These are phyloP conservation scores for Symbiodinium pilosum DNA, from an alignment of 73 alveolate genomes.

Conservation along the genomic window DNA sequence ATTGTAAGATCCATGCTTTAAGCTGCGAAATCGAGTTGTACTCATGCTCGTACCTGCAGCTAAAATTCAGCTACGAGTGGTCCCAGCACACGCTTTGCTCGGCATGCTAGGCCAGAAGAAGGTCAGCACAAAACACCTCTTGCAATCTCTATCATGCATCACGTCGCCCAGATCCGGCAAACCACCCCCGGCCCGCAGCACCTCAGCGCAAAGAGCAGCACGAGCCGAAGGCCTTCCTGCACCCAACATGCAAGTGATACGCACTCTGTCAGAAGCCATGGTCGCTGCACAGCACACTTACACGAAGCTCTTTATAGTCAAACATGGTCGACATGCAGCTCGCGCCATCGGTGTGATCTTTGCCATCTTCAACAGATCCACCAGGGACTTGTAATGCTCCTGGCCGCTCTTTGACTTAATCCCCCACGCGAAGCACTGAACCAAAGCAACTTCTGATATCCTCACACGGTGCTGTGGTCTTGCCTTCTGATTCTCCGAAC, in stretches of 20 bases:
- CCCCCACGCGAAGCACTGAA: not conserved
- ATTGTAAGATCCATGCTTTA: not conserved
- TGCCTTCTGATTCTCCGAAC: conserved; percentile 96
- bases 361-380: conserved; percentile 54
- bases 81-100: too few species aligned
- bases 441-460: not conserved
- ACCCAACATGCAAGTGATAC: too few species aligned
- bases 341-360: conserved; percentile 31
- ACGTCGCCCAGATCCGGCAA: too few species aligned
- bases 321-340: not conserved
- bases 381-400: conserved; percentile 72
- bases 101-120: too few species aligned
- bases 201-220: conserved; percentile 97
- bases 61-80: too few species aligned
- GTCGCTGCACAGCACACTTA: too few species aligned
- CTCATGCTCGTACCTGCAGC: conserved; percentile 82
- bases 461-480: conserved; percentile 17
- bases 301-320: too few species aligned
- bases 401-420: not conserved
- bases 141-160: too few species aligned
- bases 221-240: conserved; percentile 97
- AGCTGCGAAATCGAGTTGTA: conserved; percentile 87
- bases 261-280: too few species aligned
- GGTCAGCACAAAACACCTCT: too few species aligned
- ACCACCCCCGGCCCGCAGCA: too few species aligned